These are phyloP conservation scores for Vaccinium corymbosum DNA, from an alignment of 148 eudicot species.

Conservation along the genomic window DNA sequence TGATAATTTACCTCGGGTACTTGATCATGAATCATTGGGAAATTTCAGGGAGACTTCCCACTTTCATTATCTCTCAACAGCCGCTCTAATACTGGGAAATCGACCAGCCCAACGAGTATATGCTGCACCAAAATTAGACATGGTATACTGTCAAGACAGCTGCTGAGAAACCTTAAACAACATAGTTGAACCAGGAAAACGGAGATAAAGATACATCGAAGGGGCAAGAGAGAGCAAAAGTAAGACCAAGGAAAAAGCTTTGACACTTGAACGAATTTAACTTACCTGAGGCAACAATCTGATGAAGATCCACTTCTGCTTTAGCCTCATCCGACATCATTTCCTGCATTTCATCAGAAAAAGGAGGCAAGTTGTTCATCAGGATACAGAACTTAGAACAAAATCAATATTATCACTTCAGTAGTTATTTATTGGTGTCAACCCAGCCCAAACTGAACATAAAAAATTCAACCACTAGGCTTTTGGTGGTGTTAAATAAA, in stretches of 20 bases:
- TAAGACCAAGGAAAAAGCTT: background rate
- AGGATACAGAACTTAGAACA: background rate
- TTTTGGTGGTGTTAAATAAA: background rate
- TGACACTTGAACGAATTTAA: background rate
- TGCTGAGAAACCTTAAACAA: background rate
- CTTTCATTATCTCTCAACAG: constrained; percentile 35
- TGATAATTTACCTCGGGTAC: background rate
- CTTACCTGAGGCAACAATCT: constrained; percentile 64
- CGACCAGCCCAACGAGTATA: constrained; percentile 77
- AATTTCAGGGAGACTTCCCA: background rate
- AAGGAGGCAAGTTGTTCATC: background rate
- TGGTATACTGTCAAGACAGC: background rate
- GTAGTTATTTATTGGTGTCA: background rate
- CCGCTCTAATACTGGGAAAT: constrained; percentile 52
- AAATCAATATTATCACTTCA: background rate
- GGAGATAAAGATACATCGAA: background rate
- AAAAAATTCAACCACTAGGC: background rate
- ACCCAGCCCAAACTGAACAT: background rate
- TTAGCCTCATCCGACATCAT: constrained; percentile 38
- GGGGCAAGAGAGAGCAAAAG: background rate
- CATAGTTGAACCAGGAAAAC: background rate
- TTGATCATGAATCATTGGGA: background rate
- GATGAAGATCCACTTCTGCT: constrained; percentile 70
- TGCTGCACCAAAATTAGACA: constrained; percentile 36
- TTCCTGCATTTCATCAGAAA: constrained; percentile 23